A percentile compares a stretch with the other conserved stretches of the same genome.
phyloP scores from a whole-genome alignment of 2,329 filamentous ascomycete genomes.

The Colletotrichum magnum region DNA sequence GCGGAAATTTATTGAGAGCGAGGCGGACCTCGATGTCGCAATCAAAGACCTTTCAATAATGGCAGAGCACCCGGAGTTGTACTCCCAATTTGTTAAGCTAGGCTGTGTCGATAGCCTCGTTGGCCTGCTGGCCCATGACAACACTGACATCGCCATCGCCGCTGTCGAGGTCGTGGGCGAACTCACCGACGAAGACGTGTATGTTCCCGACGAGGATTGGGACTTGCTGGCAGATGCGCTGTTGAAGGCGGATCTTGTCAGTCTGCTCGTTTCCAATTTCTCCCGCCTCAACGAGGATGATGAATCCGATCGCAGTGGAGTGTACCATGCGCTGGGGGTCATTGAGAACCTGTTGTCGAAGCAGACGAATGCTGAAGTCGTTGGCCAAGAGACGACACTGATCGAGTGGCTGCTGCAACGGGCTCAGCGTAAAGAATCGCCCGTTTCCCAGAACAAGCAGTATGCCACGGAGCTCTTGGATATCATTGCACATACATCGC shows the following conservation, averaged over 20 bases:
- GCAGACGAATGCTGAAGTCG: constrained; percentile 75
- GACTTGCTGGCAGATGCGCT: constrained; percentile 78
- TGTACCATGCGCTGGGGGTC: constrained; percentile 88
- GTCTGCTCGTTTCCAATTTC: constrained; percentile 83
- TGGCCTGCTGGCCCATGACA: constrained; percentile 90
- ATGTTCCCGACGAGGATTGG: constrained; percentile 86
- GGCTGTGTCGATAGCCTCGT: constrained; percentile 83
- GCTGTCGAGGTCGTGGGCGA: constrained; percentile 92
- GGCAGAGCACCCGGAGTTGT: constrained; percentile 87
- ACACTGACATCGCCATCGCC: constrained; percentile 95
- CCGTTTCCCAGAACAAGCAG: constrained; percentile 91
- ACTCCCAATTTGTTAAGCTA: constrained; percentile 82
- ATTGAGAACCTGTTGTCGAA: constrained; percentile 89
- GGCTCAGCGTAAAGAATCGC: constrained; percentile 77
- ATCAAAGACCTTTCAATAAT: constrained; percentile 91
- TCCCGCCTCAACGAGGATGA: constrained; percentile 82
- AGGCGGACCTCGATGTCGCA: constrained; percentile 90
- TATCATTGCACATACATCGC: constrained; percentile 85
- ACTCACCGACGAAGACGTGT: constrained; percentile 92
- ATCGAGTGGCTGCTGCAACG: constrained; percentile 84
- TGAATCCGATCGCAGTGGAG: constrained; percentile 81
- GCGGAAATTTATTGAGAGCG: constrained; percentile 84
- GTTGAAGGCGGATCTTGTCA: constrained; percentile 78
- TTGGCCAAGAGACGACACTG: constrained; percentile 78
- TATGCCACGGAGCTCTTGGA: constrained; percentile 94